These are phyloP conservation scores for Tuber indicum DNA, from an alignment of 495 filamentous ascomycete genomes.

Conservation along the genomic window DNA sequence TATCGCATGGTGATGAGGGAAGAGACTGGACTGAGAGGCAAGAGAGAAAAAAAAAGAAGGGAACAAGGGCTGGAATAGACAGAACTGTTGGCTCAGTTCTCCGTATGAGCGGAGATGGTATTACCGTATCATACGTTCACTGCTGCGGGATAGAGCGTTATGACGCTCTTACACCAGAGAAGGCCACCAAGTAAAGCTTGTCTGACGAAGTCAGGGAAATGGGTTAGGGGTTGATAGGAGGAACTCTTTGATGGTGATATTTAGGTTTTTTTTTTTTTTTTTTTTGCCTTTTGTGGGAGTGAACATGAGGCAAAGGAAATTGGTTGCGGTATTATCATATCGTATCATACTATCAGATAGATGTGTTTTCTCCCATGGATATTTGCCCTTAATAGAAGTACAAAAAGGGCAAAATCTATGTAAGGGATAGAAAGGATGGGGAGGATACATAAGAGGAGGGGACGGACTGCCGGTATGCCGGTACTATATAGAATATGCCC, in stretches of 20 bases:
- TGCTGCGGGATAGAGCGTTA: neutral
- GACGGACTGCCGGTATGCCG: neutral
- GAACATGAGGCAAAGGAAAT: neutral
- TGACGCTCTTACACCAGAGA: neutral
- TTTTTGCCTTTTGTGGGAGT: neutral
- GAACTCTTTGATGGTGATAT: neutral
- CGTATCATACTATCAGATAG: conserved; percentile 2
- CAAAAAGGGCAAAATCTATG: conserved; percentile 2
- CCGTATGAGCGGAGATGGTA: neutral
- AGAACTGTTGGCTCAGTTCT: neutral
- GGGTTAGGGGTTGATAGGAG: neutral
- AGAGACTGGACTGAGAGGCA: neutral
- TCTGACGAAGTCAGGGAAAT: neutral
- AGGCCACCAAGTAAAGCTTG: neutral
- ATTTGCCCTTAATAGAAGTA: neutral
- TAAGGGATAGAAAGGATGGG: neutral
- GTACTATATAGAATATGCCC: conserved; percentile 1
- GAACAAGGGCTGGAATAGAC: neutral
- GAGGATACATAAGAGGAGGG: neutral
- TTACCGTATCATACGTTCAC: neutral
- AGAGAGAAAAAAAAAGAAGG: neutral
- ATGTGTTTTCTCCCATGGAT: neutral
- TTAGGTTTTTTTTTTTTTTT: neutral
- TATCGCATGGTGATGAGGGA: neutral
- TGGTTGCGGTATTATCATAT: neutral